A percentile compares a stretch with the other conserved stretches of the same genome.
Conservation (phyloP, 1,139 yeast genomes). For the Lodderomyces theae region DNA sequence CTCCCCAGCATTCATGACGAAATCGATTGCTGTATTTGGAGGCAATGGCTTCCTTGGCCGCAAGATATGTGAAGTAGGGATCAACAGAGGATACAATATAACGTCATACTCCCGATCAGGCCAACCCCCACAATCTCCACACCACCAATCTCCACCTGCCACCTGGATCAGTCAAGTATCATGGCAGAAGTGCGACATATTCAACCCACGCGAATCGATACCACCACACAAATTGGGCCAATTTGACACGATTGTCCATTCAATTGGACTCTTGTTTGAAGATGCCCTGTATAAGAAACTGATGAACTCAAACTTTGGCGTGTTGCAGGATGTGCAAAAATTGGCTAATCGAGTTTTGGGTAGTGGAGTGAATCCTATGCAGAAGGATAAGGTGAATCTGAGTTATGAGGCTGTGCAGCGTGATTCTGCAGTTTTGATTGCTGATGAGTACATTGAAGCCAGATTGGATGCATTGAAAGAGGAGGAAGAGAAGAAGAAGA, state of each 20-base stretch:
- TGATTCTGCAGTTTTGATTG: conserved; percentile 66
- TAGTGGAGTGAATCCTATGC: conserved; percentile 49
- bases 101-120: conserved; percentile 64
- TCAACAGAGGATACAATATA: conserved; percentile 60
- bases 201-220: conserved; percentile 60
- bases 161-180: conserved; percentile 57
- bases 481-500: neutral
- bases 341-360: conserved; percentile 31
- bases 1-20: conserved; percentile 14
- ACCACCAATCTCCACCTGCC: conserved; percentile 14
- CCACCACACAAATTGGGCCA: conserved; percentile 36
- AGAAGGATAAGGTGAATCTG: conserved; percentile 31
- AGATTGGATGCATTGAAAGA: conserved; percentile 22
- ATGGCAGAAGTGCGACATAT: conserved; percentile 69
- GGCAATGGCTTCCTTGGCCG: conserved; percentile 82
- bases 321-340: conserved; percentile 30
- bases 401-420: conserved; percentile 66
- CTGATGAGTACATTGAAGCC: conserved; percentile 48
- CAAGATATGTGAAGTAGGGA: conserved; percentile 69
- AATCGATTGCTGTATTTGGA: conserved; percentile 67
- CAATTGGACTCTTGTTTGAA: conserved; percentile 73
- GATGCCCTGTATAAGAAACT: conserved; percentile 61
- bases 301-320: conserved; percentile 41
- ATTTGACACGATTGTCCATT: conserved; percentile 73
- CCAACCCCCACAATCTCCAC: conserved; percentile 40